Evolutionary conservation across 768 basidiomycete species (phyloP).

Genomic region (Leccinum disarticulatum): DNA sequence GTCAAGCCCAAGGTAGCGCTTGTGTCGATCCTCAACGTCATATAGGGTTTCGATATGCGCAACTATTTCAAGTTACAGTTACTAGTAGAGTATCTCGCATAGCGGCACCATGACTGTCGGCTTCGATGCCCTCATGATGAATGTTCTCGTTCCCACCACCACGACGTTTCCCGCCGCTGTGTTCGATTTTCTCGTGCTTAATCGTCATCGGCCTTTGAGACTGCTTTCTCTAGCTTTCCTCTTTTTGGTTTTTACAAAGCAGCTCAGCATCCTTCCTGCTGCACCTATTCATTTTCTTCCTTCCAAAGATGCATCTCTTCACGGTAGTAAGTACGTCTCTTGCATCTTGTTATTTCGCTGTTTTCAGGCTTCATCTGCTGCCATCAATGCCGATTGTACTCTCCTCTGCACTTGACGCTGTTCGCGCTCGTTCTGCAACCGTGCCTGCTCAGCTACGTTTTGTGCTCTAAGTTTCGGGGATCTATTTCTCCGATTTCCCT

Average conservation of each 20-base stretch:
- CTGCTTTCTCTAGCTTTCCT: background rate
- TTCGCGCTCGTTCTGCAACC: background rate
- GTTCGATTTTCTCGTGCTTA: background rate
- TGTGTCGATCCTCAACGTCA: slow-evolving; percentile 26
- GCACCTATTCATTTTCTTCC: background rate
- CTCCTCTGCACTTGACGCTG: background rate
- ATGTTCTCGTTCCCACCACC: background rate
- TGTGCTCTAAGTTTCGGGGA: too few relatives aligned
- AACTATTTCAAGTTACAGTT: too few relatives aligned
- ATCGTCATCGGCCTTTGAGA: background rate
- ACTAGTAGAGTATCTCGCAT: too few relatives aligned
- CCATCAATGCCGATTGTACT: background rate
- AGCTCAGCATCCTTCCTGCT: background rate
- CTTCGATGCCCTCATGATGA: background rate
- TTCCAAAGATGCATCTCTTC: background rate
- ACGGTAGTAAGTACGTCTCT: too few relatives aligned
- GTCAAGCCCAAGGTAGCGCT: slow-evolving; percentile 37
- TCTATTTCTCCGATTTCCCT: background rate
- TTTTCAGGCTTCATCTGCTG: background rate
- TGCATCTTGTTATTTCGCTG: too few relatives aligned
- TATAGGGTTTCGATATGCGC: background rate
- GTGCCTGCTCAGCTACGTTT: background rate
- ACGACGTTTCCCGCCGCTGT: background rate
- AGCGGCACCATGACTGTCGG: too few relatives aligned
- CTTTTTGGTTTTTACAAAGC: background rate